Conservation (phyloP, 805 yeast genomes). For the Lipomyces yamanashiensis region DNA sequence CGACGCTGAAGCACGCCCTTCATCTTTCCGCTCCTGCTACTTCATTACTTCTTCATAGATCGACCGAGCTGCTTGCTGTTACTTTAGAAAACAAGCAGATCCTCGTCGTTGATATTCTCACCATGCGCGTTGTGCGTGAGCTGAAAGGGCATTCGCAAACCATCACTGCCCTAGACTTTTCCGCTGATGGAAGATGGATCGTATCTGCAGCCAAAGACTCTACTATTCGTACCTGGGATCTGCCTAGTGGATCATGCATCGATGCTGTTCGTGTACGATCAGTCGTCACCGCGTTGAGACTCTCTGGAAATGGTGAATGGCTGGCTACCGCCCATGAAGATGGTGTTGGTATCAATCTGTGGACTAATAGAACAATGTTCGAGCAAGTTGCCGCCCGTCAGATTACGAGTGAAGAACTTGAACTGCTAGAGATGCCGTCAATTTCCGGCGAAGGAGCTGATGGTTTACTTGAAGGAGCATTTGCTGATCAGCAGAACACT, state of each 20-base stretch:
- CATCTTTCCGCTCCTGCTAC: conserved; percentile 79
- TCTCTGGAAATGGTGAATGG: conserved; percentile 87
- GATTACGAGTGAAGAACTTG: conserved; percentile 67
- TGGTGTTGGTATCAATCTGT: conserved; percentile 85
- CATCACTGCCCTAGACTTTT: conserved; percentile 84
- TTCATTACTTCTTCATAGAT: conserved; percentile 71
- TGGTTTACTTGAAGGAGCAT: conserved; percentile 76
- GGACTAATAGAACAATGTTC: conserved; percentile 92
- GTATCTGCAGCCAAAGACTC: conserved; percentile 81
- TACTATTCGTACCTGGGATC: conserved; percentile 94
- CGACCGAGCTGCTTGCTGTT: conserved; percentile 83
- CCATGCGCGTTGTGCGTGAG: conserved; percentile 82
- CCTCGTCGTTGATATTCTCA: conserved; percentile 77
- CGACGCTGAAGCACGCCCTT: conserved; percentile 67
- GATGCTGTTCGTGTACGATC: conserved; percentile 81
- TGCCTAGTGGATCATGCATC: conserved; percentile 95
- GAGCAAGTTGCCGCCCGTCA: conserved; percentile 69
- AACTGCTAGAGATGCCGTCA: conserved; percentile 66
- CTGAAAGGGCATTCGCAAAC: conserved; percentile 89
- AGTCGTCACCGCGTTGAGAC: conserved; percentile 79
- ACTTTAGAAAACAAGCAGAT: conserved; percentile 86
- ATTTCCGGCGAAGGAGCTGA: conserved; percentile 78
- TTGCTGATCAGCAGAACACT: conserved; percentile 50
- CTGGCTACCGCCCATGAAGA: conserved; percentile 91
- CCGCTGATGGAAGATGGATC: conserved; percentile 96